phyloP scores from a whole-genome alignment of 768 basidiomycete genomes.

The Naematelia aurantialba region DNA sequence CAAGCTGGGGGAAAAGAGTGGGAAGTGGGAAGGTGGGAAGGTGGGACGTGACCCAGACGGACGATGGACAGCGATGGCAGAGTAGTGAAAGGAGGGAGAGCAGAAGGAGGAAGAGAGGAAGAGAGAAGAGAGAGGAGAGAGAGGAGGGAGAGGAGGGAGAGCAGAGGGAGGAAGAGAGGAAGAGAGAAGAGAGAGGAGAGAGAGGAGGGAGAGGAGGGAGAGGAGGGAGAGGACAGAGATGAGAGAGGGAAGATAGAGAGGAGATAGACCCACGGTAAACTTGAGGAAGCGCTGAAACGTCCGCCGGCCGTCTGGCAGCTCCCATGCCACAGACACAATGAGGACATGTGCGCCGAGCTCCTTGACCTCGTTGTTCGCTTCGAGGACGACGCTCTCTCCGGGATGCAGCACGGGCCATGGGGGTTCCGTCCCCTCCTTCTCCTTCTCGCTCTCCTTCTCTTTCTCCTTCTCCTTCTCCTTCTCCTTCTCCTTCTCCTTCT shows the following conservation, averaged over 20 bases:
- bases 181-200: background rate
- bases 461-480: conserved; percentile 70
- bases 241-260: background rate
- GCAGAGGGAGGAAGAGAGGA: background rate
- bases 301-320: conserved; percentile 55
- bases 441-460: conserved; percentile 52
- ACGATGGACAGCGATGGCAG: too few species aligned
- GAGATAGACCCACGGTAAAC: conserved; percentile 64
- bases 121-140: background rate
- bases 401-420: conserved; percentile 54
- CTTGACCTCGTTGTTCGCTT: conserved; percentile 85
- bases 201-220: too few species aligned
- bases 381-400: conserved; percentile 60
- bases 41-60: too few species aligned
- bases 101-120: background rate
- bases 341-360: conserved; percentile 88
- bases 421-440: conserved; percentile 1
- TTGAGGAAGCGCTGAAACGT: conserved; percentile 87
- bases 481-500: conserved; percentile 58
- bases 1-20: too few species aligned
- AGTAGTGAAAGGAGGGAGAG: too few species aligned
- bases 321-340: conserved; percentile 78
- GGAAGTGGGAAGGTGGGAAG: too few species aligned
- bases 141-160: background rate
- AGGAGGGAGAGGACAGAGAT: too few species aligned